These are phyloP conservation scores for Saccharomyces eubayanus DNA, from an alignment of 805 yeast species.

Conservation along the genomic window DNA sequence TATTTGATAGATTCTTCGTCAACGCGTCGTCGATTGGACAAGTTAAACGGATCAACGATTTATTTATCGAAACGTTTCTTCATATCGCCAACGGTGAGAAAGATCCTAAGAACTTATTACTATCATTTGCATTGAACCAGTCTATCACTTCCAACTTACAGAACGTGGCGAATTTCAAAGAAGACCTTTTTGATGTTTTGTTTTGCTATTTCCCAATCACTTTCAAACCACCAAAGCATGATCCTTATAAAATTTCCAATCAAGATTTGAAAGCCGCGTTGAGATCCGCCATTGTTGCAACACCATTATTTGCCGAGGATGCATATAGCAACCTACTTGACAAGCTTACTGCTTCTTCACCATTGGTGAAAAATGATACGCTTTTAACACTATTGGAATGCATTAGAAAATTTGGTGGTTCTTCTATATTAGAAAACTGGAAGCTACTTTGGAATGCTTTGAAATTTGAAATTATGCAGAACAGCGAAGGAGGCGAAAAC, in stretches of 20 bases:
- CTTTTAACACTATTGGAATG: constrained; percentile 53
- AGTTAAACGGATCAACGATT: constrained; percentile 19
- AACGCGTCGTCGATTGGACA: constrained; percentile 20
- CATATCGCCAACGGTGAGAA: constrained; percentile 80
- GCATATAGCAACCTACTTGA: constrained; percentile 70
- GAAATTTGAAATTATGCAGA: constrained; percentile 82
- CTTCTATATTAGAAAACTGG: constrained; percentile 54
- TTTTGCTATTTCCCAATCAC: constrained; percentile 97
- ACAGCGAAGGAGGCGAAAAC: constrained; percentile 42
- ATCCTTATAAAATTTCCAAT: constrained; percentile 76
- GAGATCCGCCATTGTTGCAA: constrained; percentile 54
- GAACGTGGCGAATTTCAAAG: constrained; percentile 36
- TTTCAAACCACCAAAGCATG: constrained; percentile 77
- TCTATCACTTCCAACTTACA: constrained; percentile 35
- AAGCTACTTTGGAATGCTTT: constrained; percentile 75
- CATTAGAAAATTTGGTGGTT: constrained; percentile 42
- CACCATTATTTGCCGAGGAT: constrained; percentile 57
- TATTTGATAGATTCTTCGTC: constrained; percentile 29
- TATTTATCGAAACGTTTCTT: constrained; percentile 49
- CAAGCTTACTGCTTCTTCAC: constrained; percentile 69
- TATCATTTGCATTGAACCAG: constrained; percentile 53
- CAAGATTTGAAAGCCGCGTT: constrained; percentile 58
- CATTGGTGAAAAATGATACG: constrained; percentile 65
- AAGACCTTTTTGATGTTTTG: constrained; percentile 75
- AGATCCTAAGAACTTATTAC: constrained; percentile 80